Evolutionary conservation across 2,329 filamentous ascomycete species (phyloP), one percentile per base, ranked within the genome.

Genomic region (Nemania bipapillata): DNA sequence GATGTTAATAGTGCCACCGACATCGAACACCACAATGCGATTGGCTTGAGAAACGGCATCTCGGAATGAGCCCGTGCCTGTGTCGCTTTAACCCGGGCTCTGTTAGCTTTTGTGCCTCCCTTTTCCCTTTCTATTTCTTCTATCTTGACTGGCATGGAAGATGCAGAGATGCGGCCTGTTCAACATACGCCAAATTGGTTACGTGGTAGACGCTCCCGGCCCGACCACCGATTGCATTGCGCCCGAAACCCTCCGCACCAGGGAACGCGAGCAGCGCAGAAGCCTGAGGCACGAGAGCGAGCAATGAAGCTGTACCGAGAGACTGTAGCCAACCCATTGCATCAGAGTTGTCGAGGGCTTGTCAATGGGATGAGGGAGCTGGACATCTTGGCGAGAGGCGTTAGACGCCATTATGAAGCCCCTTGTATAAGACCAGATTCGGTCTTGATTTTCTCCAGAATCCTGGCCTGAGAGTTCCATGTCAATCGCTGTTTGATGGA

Each of bases 1-100:
- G 61, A 86, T 84, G 40, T 83, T 82, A 68, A 86, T 85, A 1
- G 84, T 80, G 3, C 85, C 85, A 30, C 83, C 83, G 7, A 85
- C 80, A 15, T 82, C 80, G 70, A 86, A 86, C 22, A 85, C 82
- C 22, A 86, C 79, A 28, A 84, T 85, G 37, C 84, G 83, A 69
- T 85, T 82, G 1, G 82, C 70, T 60, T 80, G 72, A 0, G 82
- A 84, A 40, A 86, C 83, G 15, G 83, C 84, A 72, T 86, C 84
- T 28, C 84, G 83, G 9, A 86, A 80, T 2, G 84, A 86, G 1
- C 84, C 84, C 7, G 80, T 69, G 4, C 84, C 85, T 2, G 80
- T 80, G 71, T 86, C 84, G 60, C 78, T 80, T 58, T 30, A 63
- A 5, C 15, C 24, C 24, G 4, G 22, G 11, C 26, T 2, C n/a